Evolutionary conservation across 2,329 filamentous ascomycete species (phyloP), one percentile per base, ranked within the genome.

Genomic region (Celoporthe dispersa): DNA sequence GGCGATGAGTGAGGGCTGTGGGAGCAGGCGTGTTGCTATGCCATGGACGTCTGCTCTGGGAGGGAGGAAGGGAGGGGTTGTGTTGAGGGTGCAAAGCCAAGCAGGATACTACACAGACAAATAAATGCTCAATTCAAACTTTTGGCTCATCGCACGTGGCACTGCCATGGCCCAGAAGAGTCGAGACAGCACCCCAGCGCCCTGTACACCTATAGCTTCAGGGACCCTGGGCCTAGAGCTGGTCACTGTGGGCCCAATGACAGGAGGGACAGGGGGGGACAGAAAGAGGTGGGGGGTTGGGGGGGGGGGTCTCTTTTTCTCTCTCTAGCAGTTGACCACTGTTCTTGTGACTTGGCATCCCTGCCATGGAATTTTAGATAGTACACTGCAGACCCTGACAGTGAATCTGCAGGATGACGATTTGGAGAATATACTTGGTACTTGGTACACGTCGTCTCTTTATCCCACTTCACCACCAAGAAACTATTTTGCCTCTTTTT

Each of bases 1-100:
- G 55, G 62, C 25, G 64, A 57, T n/a, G 12, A n/a, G 35, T 31
- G 39, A 33, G 35, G 61, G 33, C 31, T 44, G 48, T 66, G 22
- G 64, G 53, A 41, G 55, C n/a, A 37, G 22, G 64, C 64, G 39
- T 69, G 62, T 25, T 67, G 64, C 68, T 70, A 70, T 57, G 70
- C 70, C 70, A 71, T 71, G 55, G 61, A 57, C 33, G 57, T 66
- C 28, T 57, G 28, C 12, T 57, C 53, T 57, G 25, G 25, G 28
- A 7, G 28, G 14, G 3, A 8, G 28, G 4, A 12, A 14, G 48
- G 39, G 41, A 25, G 33, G 33, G 37, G 14, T 14, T 63, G 37
- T 48, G 41, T 41, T 60, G 14, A 59, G 5, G 16, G 39, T 19
- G 44, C 31, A 37, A 22, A 33, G 22, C 9, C 31, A 16, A 31